Conservation (phyloP, 2,329 filamentous ascomycete genomes). For the Metarhizium album region DNA sequence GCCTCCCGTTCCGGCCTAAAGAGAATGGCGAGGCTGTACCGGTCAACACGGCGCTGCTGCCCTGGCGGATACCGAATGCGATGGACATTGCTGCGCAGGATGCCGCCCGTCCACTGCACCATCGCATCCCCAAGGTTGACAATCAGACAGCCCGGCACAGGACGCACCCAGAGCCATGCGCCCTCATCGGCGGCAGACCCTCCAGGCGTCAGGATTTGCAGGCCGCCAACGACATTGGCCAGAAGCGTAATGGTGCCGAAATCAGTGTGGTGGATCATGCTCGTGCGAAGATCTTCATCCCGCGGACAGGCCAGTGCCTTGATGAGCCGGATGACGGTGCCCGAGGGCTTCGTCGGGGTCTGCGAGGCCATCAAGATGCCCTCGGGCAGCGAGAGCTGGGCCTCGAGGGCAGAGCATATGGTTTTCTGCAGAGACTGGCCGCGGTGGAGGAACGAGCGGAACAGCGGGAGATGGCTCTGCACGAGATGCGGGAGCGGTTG, state of each 20-base stretch:
- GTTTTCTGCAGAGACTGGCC: background rate
- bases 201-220: constrained; percentile 22
- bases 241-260: constrained; percentile 26
- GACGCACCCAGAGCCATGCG: constrained; percentile 14
- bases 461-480: background rate
- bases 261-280: constrained; percentile 18
- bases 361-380: background rate
- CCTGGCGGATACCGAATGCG: constrained; percentile 11
- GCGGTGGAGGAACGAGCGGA: background rate
- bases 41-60: background rate
- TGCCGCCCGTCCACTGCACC: constrained; percentile 14
- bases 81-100: constrained; percentile 15
- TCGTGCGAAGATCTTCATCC: too few species aligned
- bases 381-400: background rate
- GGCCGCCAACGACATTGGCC: constrained; percentile 22
- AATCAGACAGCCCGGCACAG: constrained; percentile 13
- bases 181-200: constrained; percentile 1
- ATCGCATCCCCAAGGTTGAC: constrained; percentile 13
- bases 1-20: background rate
- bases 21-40: background rate
- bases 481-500: background rate
- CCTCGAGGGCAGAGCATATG: background rate
- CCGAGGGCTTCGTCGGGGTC: background rate
- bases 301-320: background rate
- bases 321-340: background rate